Evolutionary conservation across 2,329 filamentous ascomycete species (phyloP), one percentile per base, ranked within the genome.

Genomic region (Cladorrhinum sp.): DNA sequence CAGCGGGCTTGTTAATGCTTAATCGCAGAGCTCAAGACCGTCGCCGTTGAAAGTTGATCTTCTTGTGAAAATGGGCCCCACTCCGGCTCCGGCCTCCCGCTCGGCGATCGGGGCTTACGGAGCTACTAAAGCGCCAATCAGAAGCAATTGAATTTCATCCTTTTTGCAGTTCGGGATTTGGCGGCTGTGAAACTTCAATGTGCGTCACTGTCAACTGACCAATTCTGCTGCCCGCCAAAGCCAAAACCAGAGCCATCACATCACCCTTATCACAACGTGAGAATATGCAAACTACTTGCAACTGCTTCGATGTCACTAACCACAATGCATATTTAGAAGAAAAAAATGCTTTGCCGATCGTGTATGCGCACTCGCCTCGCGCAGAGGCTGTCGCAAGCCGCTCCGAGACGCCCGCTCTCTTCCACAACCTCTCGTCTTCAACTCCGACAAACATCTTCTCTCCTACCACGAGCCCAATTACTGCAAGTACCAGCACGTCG

Each of bases 271-370:
- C 14, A 36, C 7, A 36, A 36, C 33, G 33, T 36, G 33, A 36
- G 33, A 3, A 36, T 36, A 36, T 36, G 12, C 8, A 36, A 16
- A 36, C 26, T 28, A 9, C 9, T 36, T 36, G 3, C 14, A 36
- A 36, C 14, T 10, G 7, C 8, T 16, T 36, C 12, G 8, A 36
- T 16, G 33, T 16, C 33, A 21, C 42, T 46, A 16, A 46, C 18
- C 42, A 8, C 5, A 46, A 46, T 20, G 7, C 4, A 7, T 16
- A 42, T 42, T 42, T 16, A 42, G 36, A 42, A n/a, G 12, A 42
- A 5, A n/a, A 12, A 46, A 46, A 57, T 70, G 68, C 64, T 69
- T 52, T 69, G 68, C 62, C 62, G 66, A 56, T 33, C 63, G 16
- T 69, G 68, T 46, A 58, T 67, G 14, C 66, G 66, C 51, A 63